Conservation (phyloP, 768 basidiomycete species). For the Paxillus involutus region DNA sequence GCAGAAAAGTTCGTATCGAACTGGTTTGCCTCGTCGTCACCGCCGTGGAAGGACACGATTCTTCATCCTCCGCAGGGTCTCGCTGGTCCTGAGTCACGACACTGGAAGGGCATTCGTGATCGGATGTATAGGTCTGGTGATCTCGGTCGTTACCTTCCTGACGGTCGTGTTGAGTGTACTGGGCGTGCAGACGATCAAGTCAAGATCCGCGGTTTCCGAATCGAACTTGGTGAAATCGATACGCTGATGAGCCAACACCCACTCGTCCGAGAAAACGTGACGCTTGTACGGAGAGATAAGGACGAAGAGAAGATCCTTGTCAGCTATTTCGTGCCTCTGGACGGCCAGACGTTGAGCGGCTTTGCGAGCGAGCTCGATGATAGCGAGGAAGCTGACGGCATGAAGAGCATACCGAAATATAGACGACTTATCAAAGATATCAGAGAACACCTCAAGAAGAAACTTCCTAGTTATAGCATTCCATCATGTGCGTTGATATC, state of each 20-base stretch:
- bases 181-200: conserved; percentile 98
- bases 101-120: conserved; percentile 96
- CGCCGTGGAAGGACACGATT: conserved; percentile 70
- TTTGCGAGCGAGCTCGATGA: conserved; percentile 66
- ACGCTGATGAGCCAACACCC: conserved; percentile 93
- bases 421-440: conserved; percentile 89
- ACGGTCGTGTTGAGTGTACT: conserved; percentile 93
- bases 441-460: conserved; percentile 93
- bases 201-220: conserved; percentile 98
- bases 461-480: conserved; percentile 91
- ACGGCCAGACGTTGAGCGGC: conserved; percentile 61
- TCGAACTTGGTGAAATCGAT: conserved; percentile 98
- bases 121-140: conserved; percentile 98
- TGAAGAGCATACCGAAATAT: conserved; percentile 82
- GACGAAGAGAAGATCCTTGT: conserved; percentile 99
- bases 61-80: conserved; percentile 53
- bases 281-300: conserved; percentile 94
- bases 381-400: conserved; percentile 50
- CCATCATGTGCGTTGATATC: conserved; percentile 67
- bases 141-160: conserved; percentile 89
- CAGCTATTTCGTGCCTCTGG: conserved; percentile 93
- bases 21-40: conserved; percentile 70
- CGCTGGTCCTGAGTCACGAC: conserved; percentile 69
- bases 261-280: conserved; percentile 95
- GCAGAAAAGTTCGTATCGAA: conserved; percentile 91